phyloP scores from a whole-genome alignment of 202 grass and related monocot genomes.

The Elaeis oleifera region DNA sequence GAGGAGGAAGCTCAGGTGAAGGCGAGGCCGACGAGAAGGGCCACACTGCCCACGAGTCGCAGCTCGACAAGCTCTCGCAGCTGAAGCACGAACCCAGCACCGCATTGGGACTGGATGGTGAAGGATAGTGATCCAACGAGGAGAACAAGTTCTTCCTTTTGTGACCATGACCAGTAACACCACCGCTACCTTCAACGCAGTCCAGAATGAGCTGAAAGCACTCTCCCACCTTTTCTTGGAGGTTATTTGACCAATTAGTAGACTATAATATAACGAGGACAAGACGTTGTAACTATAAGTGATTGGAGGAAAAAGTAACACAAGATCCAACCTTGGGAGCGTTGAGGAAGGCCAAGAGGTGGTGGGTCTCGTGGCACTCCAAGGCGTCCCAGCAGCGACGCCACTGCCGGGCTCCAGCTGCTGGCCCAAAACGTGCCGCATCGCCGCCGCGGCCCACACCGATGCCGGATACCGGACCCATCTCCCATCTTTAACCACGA shows the following conservation, averaged over 20 bases:
- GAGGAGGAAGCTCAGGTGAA: constrained; percentile 32
- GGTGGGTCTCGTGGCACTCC: not conserved
- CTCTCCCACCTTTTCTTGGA: constrained; percentile 48
- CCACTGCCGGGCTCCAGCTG: not conserved
- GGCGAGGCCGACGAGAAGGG: constrained; percentile 17
- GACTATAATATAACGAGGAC: not conserved
- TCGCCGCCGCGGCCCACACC: constrained; percentile 9
- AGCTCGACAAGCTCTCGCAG: constrained; percentile 47
- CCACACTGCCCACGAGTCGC: constrained; percentile 13
- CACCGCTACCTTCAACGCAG: constrained; percentile 8
- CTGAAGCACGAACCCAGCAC: constrained; percentile 65
- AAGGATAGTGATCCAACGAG: not conserved
- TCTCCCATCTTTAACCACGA: constrained; percentile 33
- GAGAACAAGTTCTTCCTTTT: constrained; percentile 25
- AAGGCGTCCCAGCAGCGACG: not conserved
- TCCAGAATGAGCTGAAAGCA: constrained; percentile 45
- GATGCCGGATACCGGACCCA: constrained; percentile 55
- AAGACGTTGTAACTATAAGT: not conserved
- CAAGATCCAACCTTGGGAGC: constrained; percentile 35
- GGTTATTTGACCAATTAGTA: not conserved
- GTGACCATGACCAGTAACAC: not conserved
- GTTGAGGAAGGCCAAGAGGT: constrained; percentile 37
- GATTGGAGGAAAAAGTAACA: not conserved
- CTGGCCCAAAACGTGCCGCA: not conserved
- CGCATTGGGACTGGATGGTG: constrained; percentile 56